Conservation (phyloP, 1,284 basidiomycete species). For the Nidula niveotomentosa region DNA sequence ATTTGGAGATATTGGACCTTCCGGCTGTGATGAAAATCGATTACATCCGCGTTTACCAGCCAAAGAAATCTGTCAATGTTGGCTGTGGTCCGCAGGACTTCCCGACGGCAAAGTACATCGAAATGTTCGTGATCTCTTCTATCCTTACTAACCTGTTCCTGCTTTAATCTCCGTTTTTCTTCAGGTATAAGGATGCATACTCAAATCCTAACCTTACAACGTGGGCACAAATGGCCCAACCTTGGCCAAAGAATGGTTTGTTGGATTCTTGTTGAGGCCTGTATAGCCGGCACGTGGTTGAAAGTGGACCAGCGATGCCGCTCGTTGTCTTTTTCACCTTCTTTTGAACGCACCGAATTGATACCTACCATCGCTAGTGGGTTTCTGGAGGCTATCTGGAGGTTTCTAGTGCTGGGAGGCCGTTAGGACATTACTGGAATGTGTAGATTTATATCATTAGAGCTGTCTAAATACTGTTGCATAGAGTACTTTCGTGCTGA, state of each 20-base stretch:
- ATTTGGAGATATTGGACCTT: constrained; percentile 61
- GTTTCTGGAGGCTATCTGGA: neutral
- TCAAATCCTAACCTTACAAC: constrained; percentile 53
- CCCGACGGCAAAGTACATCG: constrained; percentile 56
- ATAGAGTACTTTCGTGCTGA: too few species aligned
- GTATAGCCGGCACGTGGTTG: neutral
- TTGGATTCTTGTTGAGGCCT: constrained; percentile 5
- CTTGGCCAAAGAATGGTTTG: constrained; percentile 37
- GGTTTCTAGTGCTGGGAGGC: neutral
- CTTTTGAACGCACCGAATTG: neutral
- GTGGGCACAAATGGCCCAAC: constrained; percentile 38
- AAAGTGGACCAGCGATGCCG: neutral
- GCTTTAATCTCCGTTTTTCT: constrained; percentile 1
- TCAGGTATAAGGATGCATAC: constrained; percentile 49
- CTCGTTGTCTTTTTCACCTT: neutral
- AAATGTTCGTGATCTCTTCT: constrained; percentile 24
- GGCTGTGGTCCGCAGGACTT: constrained; percentile 82
- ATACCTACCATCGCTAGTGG: neutral
- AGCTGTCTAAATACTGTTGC: neutral
- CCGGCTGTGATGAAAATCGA: constrained; percentile 75
- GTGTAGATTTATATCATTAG: neutral
- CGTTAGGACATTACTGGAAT: neutral
- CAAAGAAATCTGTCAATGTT: constrained; percentile 62
- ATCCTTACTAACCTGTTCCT: neutral
- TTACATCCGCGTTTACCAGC: constrained; percentile 84